These are phyloP conservation scores for Petunia hybrid DNA, from an alignment of 305 asterid species.

Conservation along the genomic window DNA sequence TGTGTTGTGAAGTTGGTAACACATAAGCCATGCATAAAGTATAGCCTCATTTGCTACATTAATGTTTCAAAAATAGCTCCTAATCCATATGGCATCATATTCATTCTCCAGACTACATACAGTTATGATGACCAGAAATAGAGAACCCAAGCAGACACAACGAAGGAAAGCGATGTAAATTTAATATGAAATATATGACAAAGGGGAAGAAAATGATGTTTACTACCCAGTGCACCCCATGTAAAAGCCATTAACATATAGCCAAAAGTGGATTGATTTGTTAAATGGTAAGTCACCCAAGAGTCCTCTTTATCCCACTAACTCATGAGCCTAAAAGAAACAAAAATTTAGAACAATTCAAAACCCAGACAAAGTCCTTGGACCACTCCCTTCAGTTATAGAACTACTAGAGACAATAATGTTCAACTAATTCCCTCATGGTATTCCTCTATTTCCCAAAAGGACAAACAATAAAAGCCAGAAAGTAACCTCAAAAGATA, in stretches of 20 bases:
- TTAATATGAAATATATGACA: background rate
- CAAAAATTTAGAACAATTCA: background rate
- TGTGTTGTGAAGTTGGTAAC: background rate
- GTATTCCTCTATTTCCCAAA: constrained; percentile 33
- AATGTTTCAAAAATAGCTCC: background rate
- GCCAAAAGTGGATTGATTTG: constrained; percentile 17
- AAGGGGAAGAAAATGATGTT: constrained; percentile 2
- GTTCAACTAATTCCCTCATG: background rate
- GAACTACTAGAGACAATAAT: constrained; percentile 26
- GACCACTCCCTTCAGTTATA: background rate
- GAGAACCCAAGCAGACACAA: background rate
- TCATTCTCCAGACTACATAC: background rate
- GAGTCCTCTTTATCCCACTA: constrained; percentile 28
- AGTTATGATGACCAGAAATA: background rate
- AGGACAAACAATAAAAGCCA: constrained; percentile 49
- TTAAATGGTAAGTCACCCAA: background rate
- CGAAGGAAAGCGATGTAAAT: background rate
- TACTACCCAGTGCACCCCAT: constrained; percentile 14
- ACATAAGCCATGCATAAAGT: background rate
- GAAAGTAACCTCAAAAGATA: constrained; percentile 42
- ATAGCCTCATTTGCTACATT: background rate
- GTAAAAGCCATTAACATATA: constrained; percentile 24
- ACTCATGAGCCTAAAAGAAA: background rate
- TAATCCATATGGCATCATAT: background rate
- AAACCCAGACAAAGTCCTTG: background rate